Evolutionary conservation across 2,329 filamentous ascomycete genomes (phyloP).

Genomic region (Apiospora phragmitis): DNA sequence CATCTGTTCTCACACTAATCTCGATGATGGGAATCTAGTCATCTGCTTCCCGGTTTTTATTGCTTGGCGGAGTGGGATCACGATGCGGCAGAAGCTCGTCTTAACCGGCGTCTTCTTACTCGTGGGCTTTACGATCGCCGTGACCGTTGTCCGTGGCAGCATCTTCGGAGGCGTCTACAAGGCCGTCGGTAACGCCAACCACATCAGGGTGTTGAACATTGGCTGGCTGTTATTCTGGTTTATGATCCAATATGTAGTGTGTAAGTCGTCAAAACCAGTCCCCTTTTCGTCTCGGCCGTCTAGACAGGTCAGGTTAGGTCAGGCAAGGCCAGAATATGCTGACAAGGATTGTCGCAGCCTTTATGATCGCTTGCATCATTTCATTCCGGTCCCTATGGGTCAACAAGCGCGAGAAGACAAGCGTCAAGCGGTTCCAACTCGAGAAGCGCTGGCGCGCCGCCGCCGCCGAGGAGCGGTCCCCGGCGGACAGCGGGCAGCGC

Average conservation of each 20-base stretch:
- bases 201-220: background rate
- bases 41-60: slow-evolving; percentile 19
- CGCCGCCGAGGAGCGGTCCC: background rate
- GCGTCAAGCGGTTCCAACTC: background rate
- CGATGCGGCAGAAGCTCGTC: slow-evolving; percentile 19
- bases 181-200: background rate
- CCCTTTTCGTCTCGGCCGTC: background rate
- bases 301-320: too few species aligned
- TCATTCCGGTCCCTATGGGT: slow-evolving; percentile 24
- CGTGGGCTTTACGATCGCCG: slow-evolving; percentile 19
- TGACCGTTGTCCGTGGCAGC: slow-evolving; percentile 22
- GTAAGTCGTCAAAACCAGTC: background rate
- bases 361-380: slow-evolving; percentile 21
- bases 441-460: background rate
- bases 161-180: slow-evolving; percentile 18
- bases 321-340: background rate
- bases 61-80: slow-evolving; percentile 18
- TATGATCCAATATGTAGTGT: slow-evolving; percentile 17
- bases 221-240: slow-evolving; percentile 22
- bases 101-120: slow-evolving; percentile 19
- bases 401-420: slow-evolving; percentile 14
- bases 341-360: slow-evolving; percentile 11
- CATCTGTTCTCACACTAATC: background rate
- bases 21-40: slow-evolving; percentile 13
- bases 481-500: background rate